These are phyloP conservation scores for Tillandsia leiboldiana DNA, from an alignment of 176 grass and related monocot species.

Conservation along the genomic window DNA sequence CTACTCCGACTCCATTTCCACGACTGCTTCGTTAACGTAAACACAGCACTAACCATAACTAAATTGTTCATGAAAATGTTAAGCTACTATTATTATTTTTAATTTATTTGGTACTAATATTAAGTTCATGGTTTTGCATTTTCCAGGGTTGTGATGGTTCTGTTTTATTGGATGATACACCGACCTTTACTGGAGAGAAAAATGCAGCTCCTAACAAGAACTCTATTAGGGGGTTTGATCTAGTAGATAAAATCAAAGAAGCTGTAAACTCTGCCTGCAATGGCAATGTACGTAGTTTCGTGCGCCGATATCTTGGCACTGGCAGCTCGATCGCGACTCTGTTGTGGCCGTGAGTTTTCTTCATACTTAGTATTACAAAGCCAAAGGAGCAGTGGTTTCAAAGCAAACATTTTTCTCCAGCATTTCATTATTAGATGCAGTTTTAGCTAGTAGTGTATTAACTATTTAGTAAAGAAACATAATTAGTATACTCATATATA, in stretches of 20 bases:
- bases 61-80: too few relatives aligned
- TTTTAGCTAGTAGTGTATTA: too few relatives aligned
- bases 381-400: too few relatives aligned
- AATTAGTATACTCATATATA: too few relatives aligned
- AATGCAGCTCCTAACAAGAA: conserved; percentile 35
- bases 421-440: too few relatives aligned
- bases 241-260: conserved; percentile 32
- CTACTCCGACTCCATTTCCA: conserved; percentile 82
- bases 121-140: not conserved
- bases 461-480: too few relatives aligned
- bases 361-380: too few relatives aligned
- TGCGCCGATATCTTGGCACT: conserved; percentile 40
- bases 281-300: conserved; percentile 29
- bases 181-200: conserved; percentile 28
- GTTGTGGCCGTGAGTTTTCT: conserved; percentile 28
- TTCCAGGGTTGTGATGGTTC: conserved; percentile 37
- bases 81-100: not conserved
- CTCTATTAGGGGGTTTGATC: conserved; percentile 31
- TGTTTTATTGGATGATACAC: conserved; percentile 33
- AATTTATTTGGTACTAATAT: not conserved
- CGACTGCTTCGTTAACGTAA: conserved; percentile 74
- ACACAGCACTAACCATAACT: conserved; percentile 13
- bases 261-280: conserved; percentile 21
- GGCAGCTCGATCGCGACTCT: conserved; percentile 31
- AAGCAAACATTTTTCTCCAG: too few relatives aligned